A percentile compares a stretch with the other conserved stretches of the same genome.
Evolutionary conservation across 2,329 filamentous ascomycete genomes (phyloP).

Genomic region (Colletotrichum tanaceti): DNA sequence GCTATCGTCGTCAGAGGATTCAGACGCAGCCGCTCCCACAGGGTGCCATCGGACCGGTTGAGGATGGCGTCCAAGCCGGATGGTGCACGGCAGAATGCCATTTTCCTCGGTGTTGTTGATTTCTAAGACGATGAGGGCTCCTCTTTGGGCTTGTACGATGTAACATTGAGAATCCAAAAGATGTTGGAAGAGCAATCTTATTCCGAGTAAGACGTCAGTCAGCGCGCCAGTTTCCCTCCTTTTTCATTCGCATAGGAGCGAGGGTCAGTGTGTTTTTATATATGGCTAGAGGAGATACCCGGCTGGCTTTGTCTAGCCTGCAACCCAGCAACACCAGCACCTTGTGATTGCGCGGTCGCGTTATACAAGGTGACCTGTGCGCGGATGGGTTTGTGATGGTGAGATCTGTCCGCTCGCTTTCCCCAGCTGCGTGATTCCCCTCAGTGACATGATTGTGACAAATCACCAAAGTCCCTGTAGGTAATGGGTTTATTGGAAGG

Average conservation of each 20-base stretch:
- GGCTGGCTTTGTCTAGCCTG: not conserved
- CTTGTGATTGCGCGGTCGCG: not conserved
- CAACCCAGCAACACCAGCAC: not conserved
- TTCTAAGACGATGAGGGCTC: not conserved
- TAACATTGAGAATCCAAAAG: too few relatives aligned
- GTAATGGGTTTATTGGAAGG: not conserved
- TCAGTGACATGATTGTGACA: constrained; percentile 28
- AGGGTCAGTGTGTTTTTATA: not conserved
- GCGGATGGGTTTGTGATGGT: not conserved
- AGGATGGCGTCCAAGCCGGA: constrained; percentile 25
- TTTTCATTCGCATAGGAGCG: not conserved
- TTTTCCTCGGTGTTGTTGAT: not conserved
- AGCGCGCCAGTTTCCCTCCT: not conserved
- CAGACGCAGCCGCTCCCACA: constrained; percentile 5
- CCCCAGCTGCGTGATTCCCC: not conserved
- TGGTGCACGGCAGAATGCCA: not conserved
- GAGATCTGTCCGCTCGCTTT: not conserved
- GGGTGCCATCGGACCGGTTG: not conserved
- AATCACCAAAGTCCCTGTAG: constrained; percentile 3
- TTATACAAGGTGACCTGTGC: not conserved
- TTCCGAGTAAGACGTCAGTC: not conserved
- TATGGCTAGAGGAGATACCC: not conserved
- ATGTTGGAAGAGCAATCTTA: not conserved
- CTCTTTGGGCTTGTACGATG: not conserved
- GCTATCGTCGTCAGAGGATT: constrained; percentile 19